Conservation (phyloP, 1,139 yeast genomes). For the Dujonia santamariae region DNA sequence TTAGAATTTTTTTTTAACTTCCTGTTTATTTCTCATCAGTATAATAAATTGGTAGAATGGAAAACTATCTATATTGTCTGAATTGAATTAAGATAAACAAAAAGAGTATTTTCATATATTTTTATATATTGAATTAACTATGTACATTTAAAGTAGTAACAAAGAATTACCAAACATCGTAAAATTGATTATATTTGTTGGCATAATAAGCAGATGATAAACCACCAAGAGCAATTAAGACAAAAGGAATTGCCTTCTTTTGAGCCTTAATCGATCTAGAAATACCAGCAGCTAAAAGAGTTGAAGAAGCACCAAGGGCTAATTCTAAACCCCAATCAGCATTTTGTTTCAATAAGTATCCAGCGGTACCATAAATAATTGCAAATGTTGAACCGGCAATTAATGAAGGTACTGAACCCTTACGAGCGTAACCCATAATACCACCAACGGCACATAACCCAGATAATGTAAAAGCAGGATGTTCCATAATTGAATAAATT, state of each 20-base stretch:
- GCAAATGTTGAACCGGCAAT: slow-evolving; percentile 75
- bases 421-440: slow-evolving; percentile 64
- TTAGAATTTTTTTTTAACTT: too few species aligned
- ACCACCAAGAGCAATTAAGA: slow-evolving; percentile 62
- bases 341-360: slow-evolving; percentile 69
- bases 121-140: too few species aligned
- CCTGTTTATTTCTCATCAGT: too few species aligned
- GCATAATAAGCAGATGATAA: slow-evolving; percentile 67
- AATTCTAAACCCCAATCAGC: slow-evolving; percentile 78
- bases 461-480: slow-evolving; percentile 73
- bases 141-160: neutral
- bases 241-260: slow-evolving; percentile 73
- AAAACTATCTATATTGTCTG: neutral
- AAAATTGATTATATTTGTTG: slow-evolving; percentile 69
- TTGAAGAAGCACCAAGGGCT: slow-evolving; percentile 69
- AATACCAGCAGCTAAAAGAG: slow-evolving; percentile 66
- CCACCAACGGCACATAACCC: slow-evolving; percentile 79
- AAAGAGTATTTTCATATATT: neutral
- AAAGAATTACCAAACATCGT: slow-evolving; percentile 15
- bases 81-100: neutral
- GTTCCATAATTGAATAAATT: too few species aligned
- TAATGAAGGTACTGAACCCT: slow-evolving; percentile 76
- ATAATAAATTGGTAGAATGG: too few species aligned
- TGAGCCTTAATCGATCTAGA: slow-evolving; percentile 59
- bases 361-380: slow-evolving; percentile 69